Evolutionary conservation across 331 rosid species (phyloP).

Genomic region (Pyrus hybrid): DNA sequence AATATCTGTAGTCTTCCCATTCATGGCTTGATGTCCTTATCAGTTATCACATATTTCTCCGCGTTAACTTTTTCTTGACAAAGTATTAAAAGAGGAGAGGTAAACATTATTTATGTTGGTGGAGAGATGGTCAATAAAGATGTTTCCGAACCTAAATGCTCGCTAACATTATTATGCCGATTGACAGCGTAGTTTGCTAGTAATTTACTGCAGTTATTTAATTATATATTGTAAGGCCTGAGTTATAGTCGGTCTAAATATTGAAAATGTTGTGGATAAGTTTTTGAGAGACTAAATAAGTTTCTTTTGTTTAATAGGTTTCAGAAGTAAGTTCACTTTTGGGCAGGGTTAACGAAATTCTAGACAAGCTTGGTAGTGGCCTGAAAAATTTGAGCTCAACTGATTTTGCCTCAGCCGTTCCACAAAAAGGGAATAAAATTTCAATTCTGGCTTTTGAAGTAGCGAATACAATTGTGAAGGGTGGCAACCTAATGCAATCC

Average conservation of each 20-base stretch:
- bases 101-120: no score
- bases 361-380: slow-evolving; percentile 97
- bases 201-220: no score
- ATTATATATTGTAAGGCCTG: no score
- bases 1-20: no score
- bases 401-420: slow-evolving; percentile 76
- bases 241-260: background rate
- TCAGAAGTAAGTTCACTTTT: slow-evolving; percentile 88
- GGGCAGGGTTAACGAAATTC: slow-evolving; percentile 88
- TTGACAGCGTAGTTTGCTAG: no score
- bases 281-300: background rate
- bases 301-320: slow-evolving; percentile 44
- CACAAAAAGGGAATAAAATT: slow-evolving; percentile 82
- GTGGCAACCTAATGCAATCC: slow-evolving; percentile 89
- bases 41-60: no score
- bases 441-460: slow-evolving; percentile 95
- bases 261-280: background rate
- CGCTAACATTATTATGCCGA: no score
- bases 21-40: background rate
- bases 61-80: no score
- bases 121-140: no score
- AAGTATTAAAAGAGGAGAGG: no score
- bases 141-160: no score
- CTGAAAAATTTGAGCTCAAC: slow-evolving; percentile 74
- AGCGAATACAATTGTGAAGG: slow-evolving; percentile 94